Base-by-base conservation (phyloP, 2,329 filamentous ascomycete genomes). In the Verticillium nubilum region DNA sequence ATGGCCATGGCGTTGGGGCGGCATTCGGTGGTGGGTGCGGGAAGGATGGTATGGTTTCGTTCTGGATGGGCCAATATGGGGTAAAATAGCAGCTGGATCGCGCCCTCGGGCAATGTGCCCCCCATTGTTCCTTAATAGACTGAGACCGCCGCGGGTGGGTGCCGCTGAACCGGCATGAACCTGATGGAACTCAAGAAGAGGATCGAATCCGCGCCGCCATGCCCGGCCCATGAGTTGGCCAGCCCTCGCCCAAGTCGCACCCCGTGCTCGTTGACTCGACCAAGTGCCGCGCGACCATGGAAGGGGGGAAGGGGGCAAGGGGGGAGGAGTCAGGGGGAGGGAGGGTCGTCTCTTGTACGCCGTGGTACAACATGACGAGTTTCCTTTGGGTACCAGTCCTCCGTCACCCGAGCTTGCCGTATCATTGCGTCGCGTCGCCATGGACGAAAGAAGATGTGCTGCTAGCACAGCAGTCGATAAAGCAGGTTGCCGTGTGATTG, bases 1-100 rank as follows among this genome's bases (percentile, higher is more conserved):
- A 67, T 63, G 59, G 65, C 69, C 69, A 61, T 67, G 47, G 50
- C 42, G 42, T 19, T 57, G 58, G 56, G 60, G 60, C 15, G 52
- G 28, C 52, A 31, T 28, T 19, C 25, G 52, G 25, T 28, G 13
- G 26, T 27, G 52, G n/a, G 52, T 53, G 52, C 7, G 42, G 17
- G 27, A 28, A 17, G 19, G 52, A 29, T 6, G 52, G 25, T 53
- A 25, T 19, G 6, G n/a, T 29, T 19, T 29, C 27, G 10, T 53
- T 53, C 27, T 28, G 15, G 26, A 29, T 56, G 33, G 54, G 42
- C 19, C 42, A 50, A 50, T 50, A 50, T 50, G 42, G 42, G 5
- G 42, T 50, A 50, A 50, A 50, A 50, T 50, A 50, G 33, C 27
- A 31, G 52, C n/a, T 35, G 27, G 52, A 23, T 54, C n/a, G 19